Base-by-base conservation (phyloP, 495 filamentous ascomycete genomes). In the Parathielavia appendiculata region DNA sequence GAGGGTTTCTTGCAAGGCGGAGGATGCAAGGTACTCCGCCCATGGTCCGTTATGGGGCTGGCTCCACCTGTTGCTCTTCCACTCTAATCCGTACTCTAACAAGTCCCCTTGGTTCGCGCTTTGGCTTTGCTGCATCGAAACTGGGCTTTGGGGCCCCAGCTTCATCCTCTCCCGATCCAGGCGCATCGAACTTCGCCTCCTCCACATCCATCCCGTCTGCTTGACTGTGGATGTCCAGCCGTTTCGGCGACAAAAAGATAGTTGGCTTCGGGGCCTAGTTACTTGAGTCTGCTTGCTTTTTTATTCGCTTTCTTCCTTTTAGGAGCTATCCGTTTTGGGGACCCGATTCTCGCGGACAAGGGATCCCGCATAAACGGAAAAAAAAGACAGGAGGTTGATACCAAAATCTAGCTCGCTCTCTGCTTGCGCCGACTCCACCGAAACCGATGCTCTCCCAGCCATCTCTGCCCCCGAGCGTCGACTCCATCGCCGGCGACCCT, bases 371-470 rank as follows among this genome's bases (percentile, higher is more conserved):
- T 48, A 51, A 54, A 60, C n/a, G n/a, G n/a, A 66, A 68, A 68
- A 67, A 68, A 70, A 69, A 65, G 58, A 57, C 51, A 62, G 69
- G 70, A 63, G 65, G 69, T 62, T 61, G 69, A 62, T 63, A 63
- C 61, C 43, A 63, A 71, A 62, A 63, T 51, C 57, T 60, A 66
- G 63, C 65, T 55, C 51, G 58, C 59, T 58, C 55, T 30, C 26
- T 30, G 26, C 26, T 62, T 63, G 63, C 63, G 56, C 60, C 57
- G 54, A 59, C 56, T 64, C 68, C 65, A 65, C 66, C 60, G 54
- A 64, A 45, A 52, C 68, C 60, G 66, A 73, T 73, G 71, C 67
- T 65, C 59, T 62, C 63, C 72, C 69, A 72, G 68, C 71, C 69
- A 71, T 73, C 68, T 62, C 58, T 51, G 59, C 56, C 54, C 60